phyloP scores from a whole-genome alignment of 345 rosid genomes.

The Abelmoschus esculentus region DNA sequence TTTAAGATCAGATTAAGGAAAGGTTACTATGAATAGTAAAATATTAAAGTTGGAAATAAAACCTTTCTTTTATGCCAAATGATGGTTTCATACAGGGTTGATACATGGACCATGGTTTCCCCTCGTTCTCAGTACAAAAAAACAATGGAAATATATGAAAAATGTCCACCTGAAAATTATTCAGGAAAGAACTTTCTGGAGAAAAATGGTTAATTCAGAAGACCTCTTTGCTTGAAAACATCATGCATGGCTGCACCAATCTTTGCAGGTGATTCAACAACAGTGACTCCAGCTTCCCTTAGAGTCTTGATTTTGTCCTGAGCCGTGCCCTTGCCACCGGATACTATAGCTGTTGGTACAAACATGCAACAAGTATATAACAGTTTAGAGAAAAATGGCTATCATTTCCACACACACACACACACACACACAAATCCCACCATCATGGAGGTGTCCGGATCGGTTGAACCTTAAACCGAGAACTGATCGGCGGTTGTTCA shows the following conservation, averaged over 20 bases:
- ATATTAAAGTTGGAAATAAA: too few relatives aligned
- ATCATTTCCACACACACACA: background rate
- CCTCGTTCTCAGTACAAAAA: background rate
- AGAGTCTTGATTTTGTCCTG: constrained; percentile 83
- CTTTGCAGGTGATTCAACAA: constrained; percentile 93
- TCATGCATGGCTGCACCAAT: constrained; percentile 74
- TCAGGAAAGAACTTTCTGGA: constrained; percentile 20
- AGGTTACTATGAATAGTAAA: too few relatives aligned
- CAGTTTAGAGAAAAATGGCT: background rate
- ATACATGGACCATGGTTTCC: background rate
- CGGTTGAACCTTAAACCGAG: too few relatives aligned
- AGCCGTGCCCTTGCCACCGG: constrained; percentile 95
- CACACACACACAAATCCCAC: background rate
- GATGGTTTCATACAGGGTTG: too few relatives aligned
- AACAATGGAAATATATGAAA: background rate
- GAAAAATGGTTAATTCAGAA: constrained; percentile 17
- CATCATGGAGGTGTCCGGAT: too few relatives aligned
- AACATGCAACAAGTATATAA: background rate
- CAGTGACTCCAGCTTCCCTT: constrained; percentile 81
- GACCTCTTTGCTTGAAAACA: constrained; percentile 72
- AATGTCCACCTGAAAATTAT: constrained; percentile 11
- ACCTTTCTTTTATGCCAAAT: too few relatives aligned
- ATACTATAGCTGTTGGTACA: constrained; percentile 63
- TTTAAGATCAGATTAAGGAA: too few relatives aligned
- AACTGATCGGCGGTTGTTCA: too few relatives aligned